phyloP scores from a whole-genome alignment of 345 rosid species.

The Gynandropsis gynandra region DNA sequence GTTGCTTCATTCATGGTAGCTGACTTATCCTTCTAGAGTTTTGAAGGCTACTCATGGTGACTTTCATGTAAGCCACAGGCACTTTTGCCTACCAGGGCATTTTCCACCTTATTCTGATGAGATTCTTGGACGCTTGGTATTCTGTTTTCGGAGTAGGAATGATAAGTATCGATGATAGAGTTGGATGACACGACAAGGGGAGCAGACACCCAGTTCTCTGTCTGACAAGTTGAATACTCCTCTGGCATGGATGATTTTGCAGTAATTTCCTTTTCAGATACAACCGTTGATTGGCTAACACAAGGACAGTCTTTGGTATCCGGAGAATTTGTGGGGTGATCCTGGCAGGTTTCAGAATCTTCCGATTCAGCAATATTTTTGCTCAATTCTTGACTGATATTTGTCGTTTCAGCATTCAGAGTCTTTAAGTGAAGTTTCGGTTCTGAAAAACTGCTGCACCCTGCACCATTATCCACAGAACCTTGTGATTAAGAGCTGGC shows the following conservation, averaged over 20 bases:
- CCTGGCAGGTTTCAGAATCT: slow-evolving; percentile 8
- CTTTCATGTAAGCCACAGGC: too few species aligned
- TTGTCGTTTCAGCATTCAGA: slow-evolving; percentile 11
- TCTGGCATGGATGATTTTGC: slow-evolving; percentile 1
- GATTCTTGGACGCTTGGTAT: neutral
- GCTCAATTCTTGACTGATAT: neutral
- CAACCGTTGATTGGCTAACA: neutral
- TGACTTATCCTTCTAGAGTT: too few species aligned
- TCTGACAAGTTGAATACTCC: slow-evolving; percentile 9
- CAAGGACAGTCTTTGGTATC: neutral
- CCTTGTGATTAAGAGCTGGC: too few species aligned
- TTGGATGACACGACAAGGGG: slow-evolving; percentile 1
- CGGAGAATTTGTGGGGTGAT: slow-evolving; percentile 12
- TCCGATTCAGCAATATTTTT: slow-evolving; percentile 1
- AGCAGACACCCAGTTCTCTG: slow-evolving; percentile 6
- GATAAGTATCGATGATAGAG: neutral
- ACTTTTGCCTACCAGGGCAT: slow-evolving; percentile 8
- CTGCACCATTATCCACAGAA: neutral
- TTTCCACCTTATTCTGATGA: slow-evolving; percentile 5
- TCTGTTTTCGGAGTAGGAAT: too few species aligned
- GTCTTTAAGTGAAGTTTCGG: slow-evolving; percentile 7
- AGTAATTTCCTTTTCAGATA: slow-evolving; percentile 13
- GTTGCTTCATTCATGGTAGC: too few species aligned
- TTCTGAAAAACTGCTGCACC: slow-evolving; percentile 18
- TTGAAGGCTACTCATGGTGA: too few species aligned